Evolutionary conservation across 192 early-diverging fungal genomes (phyloP), one percentile per base, ranked within the genome.

Genomic region (Coemansia sp.): DNA sequence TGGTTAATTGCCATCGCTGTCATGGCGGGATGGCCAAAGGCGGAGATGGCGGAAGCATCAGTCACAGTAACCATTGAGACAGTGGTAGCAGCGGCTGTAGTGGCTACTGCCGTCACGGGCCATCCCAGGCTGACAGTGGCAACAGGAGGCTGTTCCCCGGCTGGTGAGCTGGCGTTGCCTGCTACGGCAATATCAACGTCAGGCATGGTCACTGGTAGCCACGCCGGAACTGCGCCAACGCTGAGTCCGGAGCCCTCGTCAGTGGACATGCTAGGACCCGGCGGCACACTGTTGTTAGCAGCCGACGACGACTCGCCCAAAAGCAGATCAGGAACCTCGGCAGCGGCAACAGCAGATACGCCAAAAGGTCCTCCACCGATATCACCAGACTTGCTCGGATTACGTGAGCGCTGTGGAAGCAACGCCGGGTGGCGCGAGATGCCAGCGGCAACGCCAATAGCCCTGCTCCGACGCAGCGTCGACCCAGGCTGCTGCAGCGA

Each of bases 381-480:
- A 14, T 57, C 60, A 17, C 24, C 63, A 17, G 48, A 44, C 29
- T 72, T 68, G 51, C 70, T 72, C 0, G 70, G 70, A 29, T 68
- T 56, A 29, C 75, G 69, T 39, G 76, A 73, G 17, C 69, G 50
- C 37, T 24, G 31, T 4, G 70, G 77, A 3, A 79, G 62, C 46
- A 79, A 51, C 3, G 68, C 77, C 31, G 77, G 77, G 36, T 74
- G 77, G 29, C 77, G 72, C 3, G 77, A 79, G 3, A 83, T 50
- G 9, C 81, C 81, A 2, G 81, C 81, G 5, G 76, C 63, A 4
- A 83, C 76, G 44, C 81, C 81, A 57, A 83, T 74, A 0, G 76
- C 81, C 13, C 81, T 62, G 53, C 81, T 83, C 19, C 70, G 59
- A n/a, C 81, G 66, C 37, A 83, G 54, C 14, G 54, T 37, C 16